Conservation (phyloP, 2,329 filamentous ascomycete species). For the Ascochyta koolunga region DNA sequence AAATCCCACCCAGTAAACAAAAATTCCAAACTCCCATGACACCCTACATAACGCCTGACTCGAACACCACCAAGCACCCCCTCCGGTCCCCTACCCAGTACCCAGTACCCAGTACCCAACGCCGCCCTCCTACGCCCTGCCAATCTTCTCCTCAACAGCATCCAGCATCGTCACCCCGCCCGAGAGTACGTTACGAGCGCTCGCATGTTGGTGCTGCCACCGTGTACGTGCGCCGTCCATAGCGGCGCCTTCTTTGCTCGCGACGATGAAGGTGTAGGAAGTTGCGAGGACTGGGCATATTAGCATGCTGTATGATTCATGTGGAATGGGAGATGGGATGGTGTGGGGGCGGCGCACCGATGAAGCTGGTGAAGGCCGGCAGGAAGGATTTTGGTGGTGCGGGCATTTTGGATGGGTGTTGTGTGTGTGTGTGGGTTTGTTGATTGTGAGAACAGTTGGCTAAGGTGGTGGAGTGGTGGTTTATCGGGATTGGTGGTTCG, state of each 20-base stretch:
- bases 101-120: too few species aligned
- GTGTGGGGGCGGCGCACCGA: constrained; percentile 27
- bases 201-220: constrained; percentile 42
- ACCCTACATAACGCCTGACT: too few species aligned
- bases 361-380: constrained; percentile 40
- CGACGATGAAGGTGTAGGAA: constrained; percentile 43
- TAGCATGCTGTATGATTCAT: constrained; percentile 9
- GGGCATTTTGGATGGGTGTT: constrained; percentile 38
- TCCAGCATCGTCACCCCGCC: constrained; percentile 18
- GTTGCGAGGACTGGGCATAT: constrained; percentile 30
- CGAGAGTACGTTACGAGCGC: constrained; percentile 21
- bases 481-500: background rate
- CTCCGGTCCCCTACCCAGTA: too few species aligned
- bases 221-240: constrained; percentile 42
- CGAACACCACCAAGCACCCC: too few species aligned
- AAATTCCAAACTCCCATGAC: too few species aligned
- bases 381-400: constrained; percentile 39
- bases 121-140: background rate
- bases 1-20: too few species aligned
- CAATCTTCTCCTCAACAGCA: background rate
- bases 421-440: background rate
- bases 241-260: constrained; percentile 40
- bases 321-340: background rate
- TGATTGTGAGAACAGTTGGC: background rate
- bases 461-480: background rate